Conservation (phyloP, 2,329 filamentous ascomycete species). For the Phymatotrichopsis omnivora region DNA sequence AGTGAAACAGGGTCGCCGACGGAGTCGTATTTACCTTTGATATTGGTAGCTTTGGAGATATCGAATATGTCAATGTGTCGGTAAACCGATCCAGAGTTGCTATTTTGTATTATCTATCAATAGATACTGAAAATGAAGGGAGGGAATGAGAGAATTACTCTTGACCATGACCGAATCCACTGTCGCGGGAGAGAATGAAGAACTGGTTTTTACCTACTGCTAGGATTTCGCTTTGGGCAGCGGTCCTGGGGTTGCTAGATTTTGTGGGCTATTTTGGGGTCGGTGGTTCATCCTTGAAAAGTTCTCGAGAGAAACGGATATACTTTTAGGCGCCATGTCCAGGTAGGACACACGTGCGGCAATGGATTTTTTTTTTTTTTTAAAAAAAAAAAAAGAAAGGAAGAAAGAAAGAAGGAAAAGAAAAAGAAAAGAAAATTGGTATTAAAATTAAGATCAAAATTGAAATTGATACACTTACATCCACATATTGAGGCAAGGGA, state of each 20-base stretch:
- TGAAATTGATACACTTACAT: constrained; percentile 37
- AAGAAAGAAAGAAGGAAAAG: too few relatives aligned
- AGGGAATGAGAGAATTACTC: constrained; percentile 27
- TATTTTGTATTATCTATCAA: constrained; percentile 1
- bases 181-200: constrained; percentile 56
- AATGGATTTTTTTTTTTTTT: too few relatives aligned
- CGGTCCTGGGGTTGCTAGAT: constrained; percentile 43
- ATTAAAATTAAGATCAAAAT: too few relatives aligned
- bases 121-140: not conserved
- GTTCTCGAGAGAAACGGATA: too few relatives aligned
- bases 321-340: too few relatives aligned
- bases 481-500: constrained; percentile 49
- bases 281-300: too few relatives aligned
- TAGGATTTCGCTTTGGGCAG: constrained; percentile 59
- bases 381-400: too few relatives aligned
- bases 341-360: too few relatives aligned
- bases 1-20: constrained; percentile 37
- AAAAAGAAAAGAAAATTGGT: too few relatives aligned
- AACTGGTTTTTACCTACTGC: constrained; percentile 54
- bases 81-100: constrained; percentile 48
- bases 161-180: constrained; percentile 48
- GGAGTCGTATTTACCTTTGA: constrained; percentile 37
- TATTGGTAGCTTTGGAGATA: constrained; percentile 50
- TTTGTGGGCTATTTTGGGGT: constrained; percentile 21
- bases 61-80: constrained; percentile 61